These are phyloP conservation scores for Cladosporium sp. DNA, from an alignment of 2,329 filamentous ascomycete species.

Conservation along the genomic window DNA sequence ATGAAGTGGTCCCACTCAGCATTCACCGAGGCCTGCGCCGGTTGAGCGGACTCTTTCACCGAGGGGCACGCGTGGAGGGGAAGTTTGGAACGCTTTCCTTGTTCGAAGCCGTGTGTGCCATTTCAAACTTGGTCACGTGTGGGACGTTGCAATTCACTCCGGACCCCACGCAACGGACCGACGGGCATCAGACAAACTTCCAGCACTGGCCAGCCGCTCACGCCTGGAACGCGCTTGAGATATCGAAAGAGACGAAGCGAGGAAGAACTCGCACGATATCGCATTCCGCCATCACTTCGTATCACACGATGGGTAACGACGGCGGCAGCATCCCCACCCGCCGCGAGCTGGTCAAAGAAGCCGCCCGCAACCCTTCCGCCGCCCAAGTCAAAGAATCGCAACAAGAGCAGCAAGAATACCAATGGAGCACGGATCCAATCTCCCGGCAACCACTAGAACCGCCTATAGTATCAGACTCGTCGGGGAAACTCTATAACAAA, in stretches of 20 bases:
- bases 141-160: not conserved
- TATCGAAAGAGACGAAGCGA: not conserved
- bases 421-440: constrained; percentile 85
- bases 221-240: not conserved
- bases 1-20: not conserved
- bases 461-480: constrained; percentile 78
- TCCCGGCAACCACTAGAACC: constrained; percentile 69
- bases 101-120: no score
- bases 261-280: not conserved
- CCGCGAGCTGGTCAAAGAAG: constrained; percentile 91
- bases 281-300: not conserved
- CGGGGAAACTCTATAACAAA: constrained; percentile 89
- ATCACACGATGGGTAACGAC: constrained; percentile 80
- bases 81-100: not conserved
- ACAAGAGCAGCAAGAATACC: constrained; percentile 77
- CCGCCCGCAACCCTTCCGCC: constrained; percentile 74
- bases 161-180: not conserved
- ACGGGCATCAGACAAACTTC: not conserved
- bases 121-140: not conserved
- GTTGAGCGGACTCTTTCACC: constrained; percentile 2
- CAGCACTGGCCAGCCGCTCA: constrained; percentile 7
- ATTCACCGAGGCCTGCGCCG: constrained; percentile 3
- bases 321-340: constrained; percentile 92
- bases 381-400: constrained; percentile 85
- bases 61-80: not conserved